Evolutionary conservation across 306 rosid species (phyloP).

Genomic region (Trifolium subterraneum): DNA sequence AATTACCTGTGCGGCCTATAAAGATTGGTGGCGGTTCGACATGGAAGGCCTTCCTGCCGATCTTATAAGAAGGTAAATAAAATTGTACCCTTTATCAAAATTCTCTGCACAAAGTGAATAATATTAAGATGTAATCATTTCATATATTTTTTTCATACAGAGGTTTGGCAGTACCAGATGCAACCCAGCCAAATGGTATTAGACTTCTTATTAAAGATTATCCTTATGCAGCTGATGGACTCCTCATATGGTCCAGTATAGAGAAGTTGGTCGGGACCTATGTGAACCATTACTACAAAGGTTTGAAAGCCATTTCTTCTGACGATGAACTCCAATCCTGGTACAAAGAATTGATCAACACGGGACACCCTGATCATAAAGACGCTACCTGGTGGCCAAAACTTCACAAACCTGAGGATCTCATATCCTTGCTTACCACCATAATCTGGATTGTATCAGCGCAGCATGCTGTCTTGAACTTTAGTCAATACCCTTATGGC

Average conservation of each 20-base stretch:
- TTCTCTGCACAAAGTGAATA: not conserved
- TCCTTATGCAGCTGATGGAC: conserved; percentile 55
- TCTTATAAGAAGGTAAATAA: conserved; percentile 50
- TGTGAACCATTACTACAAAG: conserved; percentile 51
- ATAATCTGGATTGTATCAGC: conserved; percentile 48
- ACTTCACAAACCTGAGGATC: conserved; percentile 47
- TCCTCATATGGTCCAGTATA: conserved; percentile 56
- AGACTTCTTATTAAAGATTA: conserved; percentile 53
- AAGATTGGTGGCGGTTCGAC: conserved; percentile 52
- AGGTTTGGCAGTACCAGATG: conserved; percentile 47
- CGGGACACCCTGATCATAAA: conserved; percentile 44
- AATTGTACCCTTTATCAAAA: not conserved
- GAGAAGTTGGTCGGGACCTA: conserved; percentile 46
- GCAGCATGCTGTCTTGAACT: conserved; percentile 55
- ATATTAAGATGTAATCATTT: conserved; percentile 13
- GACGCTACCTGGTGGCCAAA: conserved; percentile 56
- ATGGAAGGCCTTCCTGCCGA: conserved; percentile 51
- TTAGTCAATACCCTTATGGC: conserved; percentile 48
- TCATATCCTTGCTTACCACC: conserved; percentile 45
- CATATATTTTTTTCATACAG: conserved; percentile 12
- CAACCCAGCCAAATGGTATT: conserved; percentile 44
- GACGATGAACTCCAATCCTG: conserved; percentile 52
- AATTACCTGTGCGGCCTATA: conserved; percentile 42
- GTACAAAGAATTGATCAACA: conserved; percentile 51
- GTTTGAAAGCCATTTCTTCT: conserved; percentile 30